Base-by-base conservation (phyloP, 495 filamentous ascomycete species). In the Pseudoneurospora amorphoporcata region DNA sequence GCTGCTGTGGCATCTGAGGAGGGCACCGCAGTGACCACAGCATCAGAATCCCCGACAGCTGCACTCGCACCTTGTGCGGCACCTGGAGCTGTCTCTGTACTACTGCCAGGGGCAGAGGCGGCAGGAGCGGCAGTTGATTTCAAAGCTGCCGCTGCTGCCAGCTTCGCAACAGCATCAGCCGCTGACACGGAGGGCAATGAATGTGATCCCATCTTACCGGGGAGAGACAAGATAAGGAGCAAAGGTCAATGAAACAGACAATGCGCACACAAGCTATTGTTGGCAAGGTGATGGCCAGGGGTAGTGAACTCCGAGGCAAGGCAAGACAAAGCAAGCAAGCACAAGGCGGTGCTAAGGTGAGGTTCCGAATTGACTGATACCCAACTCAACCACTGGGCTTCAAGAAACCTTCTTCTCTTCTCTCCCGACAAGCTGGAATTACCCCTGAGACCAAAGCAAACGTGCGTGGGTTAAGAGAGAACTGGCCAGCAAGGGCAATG, bases 171-270 rank as follows among this genome's bases (percentile, higher is more conserved):
- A 70, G 72, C 79, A 61, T 74, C 73, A 40, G 77, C 72, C 69
- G 77, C 79, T 68, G 79, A 80, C 14, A 69, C 69, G 38, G 79
- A 80, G 29, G 77, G 79, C n/a, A 80, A 69, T 68, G 79, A 75
- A 61, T 61, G 53, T 61, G 53, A 35, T 17, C 53, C 53, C 53
- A 61, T 61, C 29, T 61, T 61, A 61, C 23, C 53, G 12, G 53
- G 53, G 23, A 61, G 53, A 8, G 53, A 61, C 53, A 61, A 61
- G 12, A 23, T 61, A 32, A 35, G 53, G 53, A 35, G 53, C 53
- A 14, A 61, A 61, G 53, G 53, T 61, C 53, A 61, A 61, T 12
- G 53, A 61, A 35, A 61, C 53, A 37, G 29, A 10, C 53, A 61
- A 61, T 61, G 53, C 53, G 53, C 53, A 35, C 53, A 16, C 12